Conservation (phyloP, 75 land plant species). For the Pinus albicaulis region DNA sequence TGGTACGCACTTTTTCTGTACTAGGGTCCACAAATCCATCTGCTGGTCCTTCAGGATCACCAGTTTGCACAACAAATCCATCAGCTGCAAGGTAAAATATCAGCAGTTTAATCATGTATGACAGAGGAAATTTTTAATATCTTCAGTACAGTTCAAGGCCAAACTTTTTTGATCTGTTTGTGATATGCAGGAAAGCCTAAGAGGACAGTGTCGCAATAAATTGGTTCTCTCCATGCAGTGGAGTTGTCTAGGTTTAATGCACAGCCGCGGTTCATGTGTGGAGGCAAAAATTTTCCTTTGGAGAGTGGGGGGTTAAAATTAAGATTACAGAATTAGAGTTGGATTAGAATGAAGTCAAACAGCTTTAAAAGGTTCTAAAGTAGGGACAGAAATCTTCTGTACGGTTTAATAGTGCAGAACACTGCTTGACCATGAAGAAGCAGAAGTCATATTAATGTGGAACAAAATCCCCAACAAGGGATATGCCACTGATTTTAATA, state of each 20-base stretch:
- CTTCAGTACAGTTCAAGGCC: too few relatives aligned
- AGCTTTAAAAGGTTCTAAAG: neutral
- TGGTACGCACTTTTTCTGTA: conserved; percentile 77
- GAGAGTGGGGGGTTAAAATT: neutral
- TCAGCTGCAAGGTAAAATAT: conserved; percentile 68
- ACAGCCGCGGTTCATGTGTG: neutral
- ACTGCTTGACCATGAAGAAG: neutral
- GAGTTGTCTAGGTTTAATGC: too few relatives aligned
- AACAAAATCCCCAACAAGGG: too few relatives aligned
- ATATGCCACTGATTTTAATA: too few relatives aligned
- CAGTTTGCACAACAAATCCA: conserved; percentile 99
- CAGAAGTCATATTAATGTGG: too few relatives aligned
- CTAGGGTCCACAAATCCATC: conserved; percentile 98
- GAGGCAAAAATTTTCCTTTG: neutral
- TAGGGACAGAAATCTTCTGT: neutral
- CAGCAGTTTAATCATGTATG: neutral
- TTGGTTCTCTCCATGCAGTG: too few relatives aligned
- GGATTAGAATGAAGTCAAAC: neutral
- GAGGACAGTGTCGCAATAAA: too few relatives aligned
- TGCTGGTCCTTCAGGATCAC: conserved; percentile 98
- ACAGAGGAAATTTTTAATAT: too few relatives aligned
- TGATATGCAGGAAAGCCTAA: too few relatives aligned
- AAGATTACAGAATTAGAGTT: neutral
- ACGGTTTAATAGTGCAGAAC: neutral
- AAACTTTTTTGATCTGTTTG: too few relatives aligned